Evolutionary conservation across 768 basidiomycete species (phyloP), one percentile per base, ranked within the genome.

Genomic region (Boletus vermiculosoides): DNA sequence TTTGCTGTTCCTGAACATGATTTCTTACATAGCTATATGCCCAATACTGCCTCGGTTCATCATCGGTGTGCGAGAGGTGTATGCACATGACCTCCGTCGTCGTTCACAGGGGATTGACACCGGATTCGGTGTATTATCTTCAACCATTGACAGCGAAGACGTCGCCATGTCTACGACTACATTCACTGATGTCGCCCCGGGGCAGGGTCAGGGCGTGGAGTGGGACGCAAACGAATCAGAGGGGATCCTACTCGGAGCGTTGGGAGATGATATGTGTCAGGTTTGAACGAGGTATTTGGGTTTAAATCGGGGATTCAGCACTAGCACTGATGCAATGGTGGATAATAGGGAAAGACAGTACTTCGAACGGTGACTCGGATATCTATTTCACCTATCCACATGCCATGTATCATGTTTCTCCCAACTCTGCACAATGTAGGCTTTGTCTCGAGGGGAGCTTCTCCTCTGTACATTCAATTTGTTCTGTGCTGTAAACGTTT

Each of bases 31-130:
- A 1, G 2, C 40, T 15, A 5, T 60, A 5, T 36, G 23, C 31
- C 18, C 45, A 12, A 36, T 56, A 3, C 20, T 53, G 5, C 61
- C 59, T 5, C 40, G 52, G n/a, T 57, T 62, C 49, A 56, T 62
- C n/a, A 51, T 62, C 31, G 40, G 36, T 23, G 28, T 60, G 1
- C 59, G 55, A 16, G 53, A 54, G 34, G 16, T 54, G 30, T 49
- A 45, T 7, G 45, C 51, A 2, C 34, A 9, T 0, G 52, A 37
- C 13, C 1, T 45, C 5, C 11, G 12, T 20, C 16, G 30, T 7
- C 8, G 36, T 8, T 10, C 10, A 2, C 22, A 56, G 4, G 48
- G 47, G 22, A 18, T 52, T 2, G 61, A 57, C 31, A 30, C 45
- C 10, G 59, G 46, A 25, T 61, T 61, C 39, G 55, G 59, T 3